Conservation (phyloP, 2,329 filamentous ascomycete genomes). For the Moelleriella libera region DNA sequence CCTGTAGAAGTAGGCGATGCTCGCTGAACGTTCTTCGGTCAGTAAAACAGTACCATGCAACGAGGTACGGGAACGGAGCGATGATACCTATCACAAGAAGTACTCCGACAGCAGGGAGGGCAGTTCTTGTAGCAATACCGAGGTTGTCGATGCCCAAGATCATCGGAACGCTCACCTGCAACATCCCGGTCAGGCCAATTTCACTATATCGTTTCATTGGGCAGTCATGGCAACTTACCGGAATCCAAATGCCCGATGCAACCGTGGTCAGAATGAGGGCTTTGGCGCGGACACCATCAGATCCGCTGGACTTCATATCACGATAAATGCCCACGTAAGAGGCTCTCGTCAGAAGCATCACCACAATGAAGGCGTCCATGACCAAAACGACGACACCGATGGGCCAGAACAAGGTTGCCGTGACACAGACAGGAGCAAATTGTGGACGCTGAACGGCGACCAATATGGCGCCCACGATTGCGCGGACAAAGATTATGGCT, state of each 20-base stretch:
- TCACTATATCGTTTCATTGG: not conserved
- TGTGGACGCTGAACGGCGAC: slow-evolving; percentile 39
- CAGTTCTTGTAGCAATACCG: slow-evolving; percentile 29
- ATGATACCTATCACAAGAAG: slow-evolving; percentile 31
- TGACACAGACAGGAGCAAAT: slow-evolving; percentile 36
- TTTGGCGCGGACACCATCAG: slow-evolving; percentile 19
- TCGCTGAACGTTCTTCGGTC: not conserved
- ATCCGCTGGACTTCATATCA: slow-evolving; percentile 14
- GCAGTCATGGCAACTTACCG: slow-evolving; percentile 22
- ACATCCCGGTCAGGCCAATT: too few species aligned
- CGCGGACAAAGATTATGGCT: slow-evolving; percentile 28
- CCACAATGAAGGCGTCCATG: slow-evolving; percentile 30
- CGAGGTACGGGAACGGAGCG: slow-evolving; percentile 1
- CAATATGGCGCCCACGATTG: slow-evolving; percentile 38
- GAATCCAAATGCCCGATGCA: slow-evolving; percentile 38
- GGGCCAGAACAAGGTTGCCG: slow-evolving; percentile 27
- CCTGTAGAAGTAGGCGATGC: slow-evolving; percentile 14
- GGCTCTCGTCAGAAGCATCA: slow-evolving; percentile 24
- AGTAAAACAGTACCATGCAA: not conserved
- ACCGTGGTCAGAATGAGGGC: slow-evolving; percentile 25
- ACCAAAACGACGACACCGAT: slow-evolving; percentile 30
- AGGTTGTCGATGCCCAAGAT: slow-evolving; percentile 30
- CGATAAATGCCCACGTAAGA: slow-evolving; percentile 21
- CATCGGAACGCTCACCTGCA: slow-evolving; percentile 35
- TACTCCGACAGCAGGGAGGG: slow-evolving; percentile 36